Conservation (phyloP, 768 basidiomycete genomes). For the Trametes sanguinea region DNA sequence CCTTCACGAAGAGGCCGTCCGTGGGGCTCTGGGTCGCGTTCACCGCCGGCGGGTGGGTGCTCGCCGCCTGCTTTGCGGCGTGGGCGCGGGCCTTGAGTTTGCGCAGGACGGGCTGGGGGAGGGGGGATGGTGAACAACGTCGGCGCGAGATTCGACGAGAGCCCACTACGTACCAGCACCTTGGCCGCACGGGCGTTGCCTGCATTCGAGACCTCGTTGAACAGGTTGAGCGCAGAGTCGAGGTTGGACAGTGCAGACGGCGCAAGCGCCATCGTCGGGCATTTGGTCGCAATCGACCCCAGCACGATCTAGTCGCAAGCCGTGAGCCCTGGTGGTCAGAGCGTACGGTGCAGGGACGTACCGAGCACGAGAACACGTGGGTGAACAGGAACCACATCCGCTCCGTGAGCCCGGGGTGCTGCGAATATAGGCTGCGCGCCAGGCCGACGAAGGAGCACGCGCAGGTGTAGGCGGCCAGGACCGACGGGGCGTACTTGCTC, state of each 20-base stretch:
- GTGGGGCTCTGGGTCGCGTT: conserved; percentile 35
- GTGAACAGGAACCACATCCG: conserved; percentile 75
- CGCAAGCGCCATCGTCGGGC: conserved; percentile 60
- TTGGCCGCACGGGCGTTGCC: conserved; percentile 56
- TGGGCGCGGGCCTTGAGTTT: conserved; percentile 55
- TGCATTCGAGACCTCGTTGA: conserved; percentile 46
- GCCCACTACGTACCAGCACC: conserved; percentile 51
- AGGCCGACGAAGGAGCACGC: conserved; percentile 69
- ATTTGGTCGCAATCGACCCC: conserved; percentile 66
- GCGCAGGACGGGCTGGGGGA: conserved; percentile 56
- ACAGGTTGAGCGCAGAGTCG: conserved; percentile 62
- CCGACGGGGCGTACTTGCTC: conserved; percentile 67
- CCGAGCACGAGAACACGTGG: conserved; percentile 72
- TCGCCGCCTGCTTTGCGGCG: conserved; percentile 22
- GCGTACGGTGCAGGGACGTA: conserved; percentile 30
- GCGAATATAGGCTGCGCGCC: conserved; percentile 63
- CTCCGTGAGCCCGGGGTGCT: conserved; percentile 65
- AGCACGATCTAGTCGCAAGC: conserved; percentile 55
- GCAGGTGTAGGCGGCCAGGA: conserved; percentile 68
- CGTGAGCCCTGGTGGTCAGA: background rate
- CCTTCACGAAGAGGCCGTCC: conserved; percentile 45
- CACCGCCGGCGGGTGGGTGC: conserved; percentile 2
- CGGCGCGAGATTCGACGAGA: too few species aligned
- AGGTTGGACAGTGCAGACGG: conserved; percentile 68
- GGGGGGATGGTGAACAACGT: too few species aligned